Conservation (phyloP, 1,284 basidiomycete genomes). For the Ustilago shanxiensis region DNA sequence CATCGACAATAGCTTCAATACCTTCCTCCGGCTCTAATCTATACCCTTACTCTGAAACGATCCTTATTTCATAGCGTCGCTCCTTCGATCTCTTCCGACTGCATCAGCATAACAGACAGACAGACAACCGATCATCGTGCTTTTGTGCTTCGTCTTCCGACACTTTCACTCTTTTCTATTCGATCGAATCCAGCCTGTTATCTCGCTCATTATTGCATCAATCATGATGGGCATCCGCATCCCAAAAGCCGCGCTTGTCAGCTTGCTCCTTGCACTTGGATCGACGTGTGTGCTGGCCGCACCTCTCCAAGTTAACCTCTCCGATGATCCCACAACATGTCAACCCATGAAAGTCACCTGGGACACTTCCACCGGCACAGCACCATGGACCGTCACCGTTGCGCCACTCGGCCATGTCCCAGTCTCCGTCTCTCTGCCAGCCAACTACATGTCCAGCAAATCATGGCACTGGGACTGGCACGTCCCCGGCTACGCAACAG, state of each 20-base stretch:
- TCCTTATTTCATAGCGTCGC: neutral
- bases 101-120: neutral
- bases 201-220: neutral
- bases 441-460: conserved; percentile 33
- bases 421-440: conserved; percentile 30
- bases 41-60: conserved; percentile 3
- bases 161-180: no score
- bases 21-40: neutral
- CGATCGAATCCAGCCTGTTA: neutral
- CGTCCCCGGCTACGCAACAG: conserved; percentile 32
- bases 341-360: conserved; percentile 33
- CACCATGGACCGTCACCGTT: conserved; percentile 50
- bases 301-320: conserved; percentile 38
- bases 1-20: neutral
- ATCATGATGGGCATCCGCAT: conserved; percentile 2
- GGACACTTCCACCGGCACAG: conserved; percentile 43
- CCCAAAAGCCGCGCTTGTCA: neutral
- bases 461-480: conserved; percentile 41
- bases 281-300: conserved; percentile 37
- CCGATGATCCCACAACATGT: conserved; percentile 40
- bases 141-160: neutral
- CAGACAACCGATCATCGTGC: neutral
- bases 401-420: conserved; percentile 49
- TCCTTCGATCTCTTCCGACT: neutral
- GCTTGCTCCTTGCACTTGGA: conserved; percentile 16